Base-by-base conservation (phyloP, 2,329 filamentous ascomycete genomes). In the Ophiocordyceps australis region DNA sequence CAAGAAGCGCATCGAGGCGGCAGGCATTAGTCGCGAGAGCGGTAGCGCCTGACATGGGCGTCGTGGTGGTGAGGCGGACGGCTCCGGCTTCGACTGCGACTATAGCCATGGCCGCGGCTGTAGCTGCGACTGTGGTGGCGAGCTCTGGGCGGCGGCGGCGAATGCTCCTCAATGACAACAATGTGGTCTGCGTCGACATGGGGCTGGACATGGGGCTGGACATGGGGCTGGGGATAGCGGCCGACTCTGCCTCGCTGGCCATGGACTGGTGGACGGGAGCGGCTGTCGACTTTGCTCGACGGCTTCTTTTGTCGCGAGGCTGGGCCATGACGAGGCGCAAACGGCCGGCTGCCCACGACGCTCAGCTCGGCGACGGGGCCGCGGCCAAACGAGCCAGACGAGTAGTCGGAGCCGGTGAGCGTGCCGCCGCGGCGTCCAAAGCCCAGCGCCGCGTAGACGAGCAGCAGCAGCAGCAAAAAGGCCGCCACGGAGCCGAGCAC, bases 381-480 rank as follows among this genome's bases (percentile, higher is more conserved):
- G 23, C n/a, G 18, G 7, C 18, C 22, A n/a, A n/a, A n/a, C n/a
- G 25, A 23, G 17, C 14, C 18, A 23, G 26, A 28, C 13, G 38
- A 36, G 19, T 9, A 17, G 7, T 12, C 23, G 23, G 15, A 13
- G 9, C 14, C 15, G 16, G 15, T 12, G 23, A 12, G 7, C 8
- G 5, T 11, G 23, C 9, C 3, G 28, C 41, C 41, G 20, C 46
- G 38, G 2, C 51, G 55, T 2, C 50, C 50, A 17, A 56, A 49
- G 31, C 58, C 56, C 17, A 65, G 43, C n/a, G 50, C 50, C 3
- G 55, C 50, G 40, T 63, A 65, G 29, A 68, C 34, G 9, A 68
- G 38, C 42, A 59, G 59, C 17, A 69, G 45, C 9, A 68, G 32
- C 18, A 71, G 47, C 17, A 69, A 41, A 41, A 70, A 62, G 27